A percentile compares a stretch with the other conserved stretches of the same genome.
Conservation (phyloP, 2,329 filamentous ascomycete genomes). For the Colletotrichum sp. region DNA sequence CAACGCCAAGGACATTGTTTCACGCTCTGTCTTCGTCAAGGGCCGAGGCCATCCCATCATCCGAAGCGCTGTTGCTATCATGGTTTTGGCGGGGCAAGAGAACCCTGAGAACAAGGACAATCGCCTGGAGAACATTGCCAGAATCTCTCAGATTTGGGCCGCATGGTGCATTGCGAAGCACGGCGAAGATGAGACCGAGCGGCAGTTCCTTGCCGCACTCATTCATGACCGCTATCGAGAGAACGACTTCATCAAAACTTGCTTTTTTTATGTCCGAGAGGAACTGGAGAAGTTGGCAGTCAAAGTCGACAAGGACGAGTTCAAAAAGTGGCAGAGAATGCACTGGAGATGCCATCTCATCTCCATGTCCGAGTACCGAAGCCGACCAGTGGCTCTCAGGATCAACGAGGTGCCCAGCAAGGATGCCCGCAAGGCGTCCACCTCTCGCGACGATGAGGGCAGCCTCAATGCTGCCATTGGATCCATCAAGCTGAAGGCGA, state of each 20-base stretch:
- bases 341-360: constrained; percentile 11
- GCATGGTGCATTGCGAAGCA: constrained; percentile 10
- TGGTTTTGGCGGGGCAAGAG: neutral
- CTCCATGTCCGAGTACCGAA: neutral
- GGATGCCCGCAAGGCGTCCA: neutral
- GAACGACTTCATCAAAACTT: neutral
- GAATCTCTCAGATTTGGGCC: neutral
- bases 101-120: neutral
- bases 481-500: neutral
- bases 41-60: neutral
- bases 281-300: neutral
- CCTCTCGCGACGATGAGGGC: neutral
- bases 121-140: neutral
- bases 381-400: neutral
- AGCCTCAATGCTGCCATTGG: neutral
- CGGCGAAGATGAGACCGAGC: neutral
- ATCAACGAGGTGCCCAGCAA: neutral
- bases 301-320: neutral
- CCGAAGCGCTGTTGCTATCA: constrained; percentile 12
- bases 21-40: constrained; percentile 3
- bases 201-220: neutral
- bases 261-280: neutral
- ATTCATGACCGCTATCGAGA: neutral
- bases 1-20: neutral
- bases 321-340: neutral